Percentiles rank a stretch among this genome's conserved stretches.
phyloP scores from a whole-genome alignment of 495 filamentous ascomycete species.

The Neurospora sp. region DNA sequence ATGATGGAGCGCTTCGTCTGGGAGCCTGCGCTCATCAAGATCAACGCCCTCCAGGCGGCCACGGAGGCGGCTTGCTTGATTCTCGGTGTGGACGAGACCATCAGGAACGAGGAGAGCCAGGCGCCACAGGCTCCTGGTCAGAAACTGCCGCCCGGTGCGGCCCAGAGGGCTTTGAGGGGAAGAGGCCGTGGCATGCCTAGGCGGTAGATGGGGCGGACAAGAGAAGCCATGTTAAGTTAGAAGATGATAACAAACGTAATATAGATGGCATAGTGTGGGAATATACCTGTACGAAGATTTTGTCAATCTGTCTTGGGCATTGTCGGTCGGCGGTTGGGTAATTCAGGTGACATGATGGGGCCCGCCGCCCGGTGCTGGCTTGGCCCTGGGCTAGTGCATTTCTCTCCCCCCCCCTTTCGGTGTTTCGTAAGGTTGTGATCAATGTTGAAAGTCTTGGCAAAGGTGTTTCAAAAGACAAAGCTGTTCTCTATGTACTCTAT shows the following conservation, averaged over 20 bases:
- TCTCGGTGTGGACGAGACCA: conserved; percentile 92
- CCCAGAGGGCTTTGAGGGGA: conserved; percentile 80
- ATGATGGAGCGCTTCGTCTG: conserved; percentile 93
- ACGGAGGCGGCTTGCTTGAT: conserved; percentile 94
- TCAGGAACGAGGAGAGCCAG: conserved; percentile 87
- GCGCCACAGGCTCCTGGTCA: conserved; percentile 67
- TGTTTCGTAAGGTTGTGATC: background rate
- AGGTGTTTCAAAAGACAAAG: background rate
- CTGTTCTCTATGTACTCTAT: background rate
- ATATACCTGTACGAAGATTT: background rate
- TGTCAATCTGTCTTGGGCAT: background rate
- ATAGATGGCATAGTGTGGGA: background rate
- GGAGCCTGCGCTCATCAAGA: conserved; percentile 93
- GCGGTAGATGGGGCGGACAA: conserved; percentile 36
- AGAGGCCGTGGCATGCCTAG: conserved; percentile 88
- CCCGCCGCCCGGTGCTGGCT: background rate
- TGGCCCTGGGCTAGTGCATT: background rate
- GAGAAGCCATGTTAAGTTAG: conserved; percentile 2
- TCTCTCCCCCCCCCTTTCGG: background rate
- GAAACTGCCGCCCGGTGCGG: conserved; percentile 81
- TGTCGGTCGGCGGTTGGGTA: background rate
- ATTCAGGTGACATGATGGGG: background rate
- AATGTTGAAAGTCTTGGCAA: background rate
- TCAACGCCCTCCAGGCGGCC: conserved; percentile 93
- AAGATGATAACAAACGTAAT: conserved; percentile 3